Percentiles rank a stretch among this genome's conserved stretches.
Evolutionary conservation across 192 early-diverging fungal species (phyloP).

Genomic region (Umbelopsis vinacea): DNA sequence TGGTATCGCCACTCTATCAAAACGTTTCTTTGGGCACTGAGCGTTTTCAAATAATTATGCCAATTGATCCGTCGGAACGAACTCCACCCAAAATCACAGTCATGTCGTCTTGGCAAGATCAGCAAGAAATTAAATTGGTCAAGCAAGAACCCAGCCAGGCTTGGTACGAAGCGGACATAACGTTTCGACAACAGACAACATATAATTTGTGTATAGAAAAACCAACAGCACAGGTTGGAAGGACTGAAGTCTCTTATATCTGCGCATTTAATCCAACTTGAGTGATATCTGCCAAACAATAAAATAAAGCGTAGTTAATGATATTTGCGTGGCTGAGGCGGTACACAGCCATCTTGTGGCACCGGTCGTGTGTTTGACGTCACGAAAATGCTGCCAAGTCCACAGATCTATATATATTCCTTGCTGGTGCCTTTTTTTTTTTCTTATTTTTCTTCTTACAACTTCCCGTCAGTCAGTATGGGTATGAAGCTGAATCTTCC

Average conservation of each 20-base stretch:
- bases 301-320: neutral
- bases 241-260: slow-evolving; percentile 1
- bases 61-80: neutral
- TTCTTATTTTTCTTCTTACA: neutral
- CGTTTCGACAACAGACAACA: neutral
- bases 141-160: slow-evolving; percentile 16
- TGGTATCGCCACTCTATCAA: slow-evolving; percentile 7
- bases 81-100: neutral
- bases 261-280: neutral
- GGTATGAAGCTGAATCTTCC: slow-evolving; percentile 24
- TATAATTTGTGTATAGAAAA: neutral
- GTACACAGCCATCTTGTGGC: slow-evolving; percentile 17
- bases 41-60: neutral
- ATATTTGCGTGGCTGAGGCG: slow-evolving; percentile 1
- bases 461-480: neutral
- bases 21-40: neutral
- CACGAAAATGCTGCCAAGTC: slow-evolving; percentile 6
- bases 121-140: neutral
- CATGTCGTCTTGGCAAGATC: slow-evolving; percentile 22
- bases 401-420: neutral
- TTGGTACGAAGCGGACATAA: slow-evolving; percentile 7
- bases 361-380: slow-evolving; percentile 10
- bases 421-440: neutral
- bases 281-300: neutral
- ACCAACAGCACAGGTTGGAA: neutral